Conservation (phyloP, 2,329 filamentous ascomycete species). For the Microsporum ferrugineum region DNA sequence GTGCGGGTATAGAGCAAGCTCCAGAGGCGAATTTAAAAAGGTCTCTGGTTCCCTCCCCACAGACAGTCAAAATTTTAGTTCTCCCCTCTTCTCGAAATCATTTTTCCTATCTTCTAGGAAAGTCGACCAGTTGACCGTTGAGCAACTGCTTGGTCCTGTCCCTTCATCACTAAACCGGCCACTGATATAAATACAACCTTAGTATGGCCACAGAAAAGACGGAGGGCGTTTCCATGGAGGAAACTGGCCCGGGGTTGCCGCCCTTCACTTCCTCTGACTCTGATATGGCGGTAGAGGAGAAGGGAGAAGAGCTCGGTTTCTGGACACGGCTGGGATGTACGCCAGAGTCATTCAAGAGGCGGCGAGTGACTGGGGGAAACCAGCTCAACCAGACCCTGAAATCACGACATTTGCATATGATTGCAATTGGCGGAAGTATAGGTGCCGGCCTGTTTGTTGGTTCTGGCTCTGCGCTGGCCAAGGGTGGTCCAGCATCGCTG, state of each 20-base stretch:
- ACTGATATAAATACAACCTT: neutral
- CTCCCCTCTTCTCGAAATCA: no score
- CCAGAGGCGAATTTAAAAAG: slow-evolving; percentile 1
- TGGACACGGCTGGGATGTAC: slow-evolving; percentile 31
- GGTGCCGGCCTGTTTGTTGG: slow-evolving; percentile 32
- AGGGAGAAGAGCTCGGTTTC: slow-evolving; percentile 17
- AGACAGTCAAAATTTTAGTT: neutral
- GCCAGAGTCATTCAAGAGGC: slow-evolving; percentile 29
- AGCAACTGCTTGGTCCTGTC: neutral
- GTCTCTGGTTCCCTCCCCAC: neutral
- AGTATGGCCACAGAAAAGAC: neutral
- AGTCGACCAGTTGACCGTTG: neutral
- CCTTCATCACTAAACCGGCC: neutral
- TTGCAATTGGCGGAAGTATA: slow-evolving; percentile 23
- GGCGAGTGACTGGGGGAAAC: slow-evolving; percentile 16
- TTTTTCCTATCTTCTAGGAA: neutral
- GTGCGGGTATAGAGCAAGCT: neutral
- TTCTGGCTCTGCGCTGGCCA: slow-evolving; percentile 28
- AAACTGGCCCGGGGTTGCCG: neutral
- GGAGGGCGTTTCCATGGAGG: neutral
- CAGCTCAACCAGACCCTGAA: slow-evolving; percentile 22
- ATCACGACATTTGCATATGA: slow-evolving; percentile 31
- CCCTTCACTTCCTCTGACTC: neutral
- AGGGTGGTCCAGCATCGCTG: slow-evolving; percentile 29
- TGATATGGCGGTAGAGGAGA: neutral